Conservation (phyloP, 805 yeast genomes). For the Lachancea nothofagi region DNA sequence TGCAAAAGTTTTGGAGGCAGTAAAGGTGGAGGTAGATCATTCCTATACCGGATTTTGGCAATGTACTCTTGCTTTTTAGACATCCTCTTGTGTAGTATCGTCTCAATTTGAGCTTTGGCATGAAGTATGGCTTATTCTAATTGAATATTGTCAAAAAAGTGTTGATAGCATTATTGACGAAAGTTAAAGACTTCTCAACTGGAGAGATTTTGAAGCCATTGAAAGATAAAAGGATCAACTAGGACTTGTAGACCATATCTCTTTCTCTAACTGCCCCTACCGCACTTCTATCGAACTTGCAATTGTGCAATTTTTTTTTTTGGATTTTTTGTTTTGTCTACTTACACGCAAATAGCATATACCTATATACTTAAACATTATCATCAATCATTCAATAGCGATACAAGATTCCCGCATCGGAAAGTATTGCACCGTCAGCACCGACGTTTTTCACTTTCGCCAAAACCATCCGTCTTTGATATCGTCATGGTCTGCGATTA, state of each 20-base stretch:
- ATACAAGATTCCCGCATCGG: not conserved
- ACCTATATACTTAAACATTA: too few relatives aligned
- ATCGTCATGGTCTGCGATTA: constrained; percentile 16
- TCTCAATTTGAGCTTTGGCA: too few relatives aligned
- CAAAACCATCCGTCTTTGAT: constrained; percentile 12
- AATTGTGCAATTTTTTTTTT: too few relatives aligned
- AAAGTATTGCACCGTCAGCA: not conserved
- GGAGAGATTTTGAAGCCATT: not conserved
- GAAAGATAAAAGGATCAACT: too few relatives aligned
- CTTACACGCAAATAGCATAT: too few relatives aligned
- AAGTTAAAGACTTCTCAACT: not conserved
- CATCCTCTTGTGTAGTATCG: constrained; percentile 24
- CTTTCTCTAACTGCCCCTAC: too few relatives aligned
- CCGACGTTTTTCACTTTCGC: constrained; percentile 8
- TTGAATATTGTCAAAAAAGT: not conserved
- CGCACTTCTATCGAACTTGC: too few relatives aligned
- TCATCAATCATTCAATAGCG: not conserved
- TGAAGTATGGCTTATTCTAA: too few relatives aligned
- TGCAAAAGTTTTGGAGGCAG: constrained; percentile 80
- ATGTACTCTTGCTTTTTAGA: constrained; percentile 64
- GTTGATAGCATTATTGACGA: constrained; percentile 3
- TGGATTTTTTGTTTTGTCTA: too few relatives aligned
- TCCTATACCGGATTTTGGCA: constrained; percentile 77
- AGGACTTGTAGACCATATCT: too few relatives aligned
- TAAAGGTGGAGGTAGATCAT: constrained; percentile 89